These are phyloP conservation scores for Penicillium corylophilum DNA, from an alignment of 2,329 filamentous ascomycete species.

Conservation along the genomic window DNA sequence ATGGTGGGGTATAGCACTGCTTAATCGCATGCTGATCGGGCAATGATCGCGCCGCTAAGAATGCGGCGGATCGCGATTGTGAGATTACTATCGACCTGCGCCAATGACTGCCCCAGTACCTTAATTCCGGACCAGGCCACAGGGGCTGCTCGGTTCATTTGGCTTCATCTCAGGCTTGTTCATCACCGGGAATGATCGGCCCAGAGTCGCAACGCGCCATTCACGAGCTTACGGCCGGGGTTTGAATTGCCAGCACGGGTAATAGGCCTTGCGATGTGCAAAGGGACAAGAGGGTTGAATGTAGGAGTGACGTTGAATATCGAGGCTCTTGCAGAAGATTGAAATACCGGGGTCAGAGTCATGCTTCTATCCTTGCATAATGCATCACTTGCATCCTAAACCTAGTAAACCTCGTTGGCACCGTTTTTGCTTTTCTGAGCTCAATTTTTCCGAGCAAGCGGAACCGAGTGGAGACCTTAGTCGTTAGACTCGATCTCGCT, in stretches of 20 bases:
- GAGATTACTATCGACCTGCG: not conserved
- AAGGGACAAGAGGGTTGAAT: not conserved
- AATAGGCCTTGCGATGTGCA: not conserved
- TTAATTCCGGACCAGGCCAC: not conserved
- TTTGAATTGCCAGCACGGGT: not conserved
- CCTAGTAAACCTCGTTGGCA: slow-evolving; percentile 7
- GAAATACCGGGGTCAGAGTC: slow-evolving; percentile 7
- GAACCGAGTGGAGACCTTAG: slow-evolving; percentile 27
- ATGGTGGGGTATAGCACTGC: slow-evolving; percentile 13
- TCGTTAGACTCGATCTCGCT: slow-evolving; percentile 35
- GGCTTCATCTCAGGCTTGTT: not conserved
- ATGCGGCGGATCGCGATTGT: not conserved
- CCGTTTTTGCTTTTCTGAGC: slow-evolving; percentile 17
- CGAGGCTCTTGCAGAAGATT: not conserved
- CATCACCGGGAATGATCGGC: slow-evolving; percentile 12
- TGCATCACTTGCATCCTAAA: slow-evolving; percentile 24
- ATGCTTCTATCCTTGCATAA: slow-evolving; percentile 21
- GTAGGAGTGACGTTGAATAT: not conserved
- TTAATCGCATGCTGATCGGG: not conserved
- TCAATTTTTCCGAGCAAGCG: slow-evolving; percentile 36
- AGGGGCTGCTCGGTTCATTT: not conserved
- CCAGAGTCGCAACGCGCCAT: slow-evolving; percentile 14
- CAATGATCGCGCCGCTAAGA: slow-evolving; percentile 5
- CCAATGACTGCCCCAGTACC: slow-evolving; percentile 18
- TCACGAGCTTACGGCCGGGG: not conserved